A percentile compares a stretch with the other conserved stretches of the same genome.
These are phyloP conservation scores for Axilococcus clingmanii DNA, from an alignment of 139 green algal species.

Conservation along the genomic window DNA sequence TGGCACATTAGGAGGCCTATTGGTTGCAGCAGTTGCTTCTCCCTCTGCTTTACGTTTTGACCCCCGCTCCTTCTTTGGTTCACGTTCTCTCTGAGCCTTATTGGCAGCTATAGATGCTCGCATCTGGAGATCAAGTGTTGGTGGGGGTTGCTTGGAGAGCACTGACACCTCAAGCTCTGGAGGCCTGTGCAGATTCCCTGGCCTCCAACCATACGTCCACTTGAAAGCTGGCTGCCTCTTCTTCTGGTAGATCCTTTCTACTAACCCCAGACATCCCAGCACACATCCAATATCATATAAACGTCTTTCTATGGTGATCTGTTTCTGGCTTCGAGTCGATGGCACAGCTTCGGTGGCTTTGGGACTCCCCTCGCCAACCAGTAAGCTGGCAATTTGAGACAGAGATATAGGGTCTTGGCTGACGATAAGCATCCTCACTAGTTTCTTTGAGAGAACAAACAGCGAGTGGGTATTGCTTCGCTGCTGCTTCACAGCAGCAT, in stretches of 20 bases:
- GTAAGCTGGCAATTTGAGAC: conserved; percentile 15
- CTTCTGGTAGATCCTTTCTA: conserved; percentile 39
- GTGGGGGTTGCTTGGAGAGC: neutral
- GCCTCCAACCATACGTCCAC: conserved; percentile 29
- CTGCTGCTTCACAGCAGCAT: neutral
- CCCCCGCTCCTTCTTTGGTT: too few species aligned
- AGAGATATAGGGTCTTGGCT: conserved; percentile 20
- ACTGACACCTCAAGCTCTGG: conserved; percentile 11
- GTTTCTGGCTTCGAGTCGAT: conserved; percentile 24
- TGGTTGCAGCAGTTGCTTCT: too few species aligned
- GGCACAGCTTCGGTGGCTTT: conserved; percentile 4
- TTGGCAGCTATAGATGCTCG: too few species aligned
- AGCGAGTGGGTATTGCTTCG: conserved; percentile 25
- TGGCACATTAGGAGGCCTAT: too few species aligned
- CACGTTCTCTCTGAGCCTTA: too few species aligned
- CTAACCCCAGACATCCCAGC: conserved; percentile 32
- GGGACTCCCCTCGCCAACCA: conserved; percentile 20
- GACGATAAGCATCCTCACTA: conserved; percentile 37
- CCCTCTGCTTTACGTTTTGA: too few species aligned
- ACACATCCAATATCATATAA: conserved; percentile 54
- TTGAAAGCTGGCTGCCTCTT: conserved; percentile 36
- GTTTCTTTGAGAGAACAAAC: conserved; percentile 27
- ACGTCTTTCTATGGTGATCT: conserved; percentile 47
- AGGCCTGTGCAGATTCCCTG: conserved; percentile 17
- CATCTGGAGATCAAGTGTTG: neutral